phyloP scores from a whole-genome alignment of 495 filamentous ascomycete species.

The Xylona heveae region DNA sequence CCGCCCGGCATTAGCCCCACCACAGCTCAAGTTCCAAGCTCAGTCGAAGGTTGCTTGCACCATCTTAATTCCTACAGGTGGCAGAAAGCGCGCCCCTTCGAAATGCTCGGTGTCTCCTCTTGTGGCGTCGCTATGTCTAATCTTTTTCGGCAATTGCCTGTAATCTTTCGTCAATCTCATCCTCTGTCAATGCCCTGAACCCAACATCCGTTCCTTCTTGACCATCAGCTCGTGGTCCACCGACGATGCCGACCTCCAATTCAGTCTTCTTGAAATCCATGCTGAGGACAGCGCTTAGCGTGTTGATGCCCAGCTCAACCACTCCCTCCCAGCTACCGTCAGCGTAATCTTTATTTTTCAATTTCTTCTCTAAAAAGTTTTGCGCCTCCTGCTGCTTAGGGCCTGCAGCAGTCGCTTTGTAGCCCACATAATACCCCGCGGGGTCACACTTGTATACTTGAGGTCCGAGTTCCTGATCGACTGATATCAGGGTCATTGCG shows the following conservation, averaged over 20 bases:
- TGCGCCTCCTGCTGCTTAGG: conserved; percentile 97
- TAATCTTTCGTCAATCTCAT: conserved; percentile 94
- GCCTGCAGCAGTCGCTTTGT: conserved; percentile 92
- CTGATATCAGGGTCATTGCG: conserved; percentile 78
- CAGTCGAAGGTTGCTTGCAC: too few relatives aligned
- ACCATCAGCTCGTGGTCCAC: conserved; percentile 54
- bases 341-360: conserved; percentile 96
- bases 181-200: conserved; percentile 82
- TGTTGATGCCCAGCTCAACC: conserved; percentile 85
- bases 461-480: conserved; percentile 83
- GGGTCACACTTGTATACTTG: conserved; percentile 97
- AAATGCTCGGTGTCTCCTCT: too few relatives aligned
- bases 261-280: conserved; percentile 99
- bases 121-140: too few relatives aligned
- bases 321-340: conserved; percentile 93
- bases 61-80: too few relatives aligned
- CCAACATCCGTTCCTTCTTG: conserved; percentile 52
- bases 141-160: conserved; percentile 98
- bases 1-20: too few relatives aligned
- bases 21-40: too few relatives aligned
- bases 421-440: conserved; percentile 91
- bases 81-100: too few relatives aligned
- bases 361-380: conserved; percentile 96
- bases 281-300: conserved; percentile 84
- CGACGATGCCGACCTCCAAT: conserved; percentile 92